Conservation (phyloP, 2,329 filamentous ascomycete species). For the Parascedosporium putredinis region DNA sequence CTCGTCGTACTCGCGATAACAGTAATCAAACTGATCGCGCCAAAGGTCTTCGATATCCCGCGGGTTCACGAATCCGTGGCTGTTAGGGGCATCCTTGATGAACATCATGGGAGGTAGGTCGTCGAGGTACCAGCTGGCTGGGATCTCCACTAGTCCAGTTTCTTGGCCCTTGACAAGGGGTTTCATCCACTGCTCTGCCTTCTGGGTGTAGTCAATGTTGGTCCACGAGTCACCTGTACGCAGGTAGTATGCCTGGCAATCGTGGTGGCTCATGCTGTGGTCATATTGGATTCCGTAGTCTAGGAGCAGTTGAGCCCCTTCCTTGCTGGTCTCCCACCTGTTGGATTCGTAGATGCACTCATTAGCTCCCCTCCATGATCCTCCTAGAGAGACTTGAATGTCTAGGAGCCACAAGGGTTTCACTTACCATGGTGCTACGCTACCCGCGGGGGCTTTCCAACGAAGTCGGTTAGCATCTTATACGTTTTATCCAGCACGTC, state of each 20-base stretch:
- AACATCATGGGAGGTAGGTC: constrained; percentile 63
- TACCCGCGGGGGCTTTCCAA: constrained; percentile 61
- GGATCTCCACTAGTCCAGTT: constrained; percentile 58
- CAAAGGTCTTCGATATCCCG: constrained; percentile 55
- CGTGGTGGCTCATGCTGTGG: constrained; percentile 55
- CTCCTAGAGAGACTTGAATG: too few species aligned
- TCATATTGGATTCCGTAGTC: constrained; percentile 62
- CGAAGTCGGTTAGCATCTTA: constrained; percentile 57
- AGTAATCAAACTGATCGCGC: constrained; percentile 61
- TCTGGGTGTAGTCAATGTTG: constrained; percentile 56
- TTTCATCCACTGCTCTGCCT: constrained; percentile 56
- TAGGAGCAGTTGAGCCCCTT: constrained; percentile 54
- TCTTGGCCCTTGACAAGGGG: constrained; percentile 47
- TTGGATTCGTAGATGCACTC: too few species aligned
- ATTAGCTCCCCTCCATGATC: too few species aligned
- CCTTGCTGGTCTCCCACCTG: constrained; percentile 57
- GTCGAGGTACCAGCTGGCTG: constrained; percentile 54
- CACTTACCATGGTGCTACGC: constrained; percentile 53
- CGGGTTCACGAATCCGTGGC: constrained; percentile 49
- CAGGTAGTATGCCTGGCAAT: constrained; percentile 54
- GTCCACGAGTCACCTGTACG: constrained; percentile 56
- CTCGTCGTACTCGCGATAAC: constrained; percentile 66
- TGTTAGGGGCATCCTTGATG: constrained; percentile 54
- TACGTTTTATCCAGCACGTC: constrained; percentile 69
- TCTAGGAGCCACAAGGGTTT: not conserved